Evolutionary conservation across 2,329 filamentous ascomycete species (phyloP), one percentile per base, ranked within the genome.

Genomic region (Diaporthe sp.): DNA sequence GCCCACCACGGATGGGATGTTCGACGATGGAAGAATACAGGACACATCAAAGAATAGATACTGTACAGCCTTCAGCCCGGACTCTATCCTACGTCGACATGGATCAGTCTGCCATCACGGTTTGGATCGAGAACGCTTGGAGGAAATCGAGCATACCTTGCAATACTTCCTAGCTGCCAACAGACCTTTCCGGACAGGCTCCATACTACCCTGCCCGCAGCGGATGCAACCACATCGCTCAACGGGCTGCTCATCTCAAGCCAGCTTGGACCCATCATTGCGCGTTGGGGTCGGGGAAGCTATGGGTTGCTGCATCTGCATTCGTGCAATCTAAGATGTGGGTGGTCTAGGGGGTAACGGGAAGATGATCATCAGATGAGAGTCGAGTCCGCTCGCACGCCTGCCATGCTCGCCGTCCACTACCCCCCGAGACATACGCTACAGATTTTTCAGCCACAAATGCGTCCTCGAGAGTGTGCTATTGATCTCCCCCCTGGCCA

Each of bases 391-490:
- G 65, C 65, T 68, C 46, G 34, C 65, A 68, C 65, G 65, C 65
- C 46, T 53, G 65, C 65, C 58, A 62, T 65, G 70, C 59, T 51
- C 31, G 49, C 58, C 75, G 51, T 72, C 69, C 75, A 68, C 58
- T 57, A 25, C 46, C 67, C 73, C 49, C 75, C 62, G 58, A 72
- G 58, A 76, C 72, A 76, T 68, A 69, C 72, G 70, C 69, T 71
- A 39, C 31, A 72, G 73, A 72, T 34, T 76, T 74, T 76, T 73
- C 59, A 76, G 75, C 75, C 75, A 76, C 72, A 72, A 46, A 34
- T 59, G 51, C 46, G 28, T 74, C n/a, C 61, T 72, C 51, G 57
- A 72, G 25, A 28, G 17, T 25, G 37, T 57, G 71, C 19, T 42
- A 42, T 44, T 55, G 42, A 44, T 39, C 13, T 59, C 42, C n/a